phyloP scores from a whole-genome alignment of 352 stramenopile genomes.

The Thalassiosira mediterranea region DNA sequence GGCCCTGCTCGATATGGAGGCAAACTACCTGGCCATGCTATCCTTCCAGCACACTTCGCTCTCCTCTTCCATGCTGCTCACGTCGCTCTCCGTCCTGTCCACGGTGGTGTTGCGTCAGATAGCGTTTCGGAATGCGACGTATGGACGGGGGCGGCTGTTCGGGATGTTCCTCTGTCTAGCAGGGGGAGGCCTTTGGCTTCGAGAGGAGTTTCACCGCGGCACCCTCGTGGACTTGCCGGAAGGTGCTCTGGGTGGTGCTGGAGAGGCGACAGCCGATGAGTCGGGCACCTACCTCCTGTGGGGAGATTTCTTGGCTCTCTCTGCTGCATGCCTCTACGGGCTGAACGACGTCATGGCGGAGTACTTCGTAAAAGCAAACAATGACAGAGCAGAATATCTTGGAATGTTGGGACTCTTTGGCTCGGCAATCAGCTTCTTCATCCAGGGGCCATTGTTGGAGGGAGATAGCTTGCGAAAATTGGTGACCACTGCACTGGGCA shows the following conservation, averaged over 20 bases:
- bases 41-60: conserved; percentile 96
- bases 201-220: conserved; percentile 91
- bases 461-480: conserved; percentile 54
- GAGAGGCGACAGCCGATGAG: too few relatives aligned
- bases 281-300: conserved; percentile 20
- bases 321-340: conserved; percentile 66
- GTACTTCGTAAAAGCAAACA: conserved; percentile 80
- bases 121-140: conserved; percentile 82
- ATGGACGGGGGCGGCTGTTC: conserved; percentile 47
- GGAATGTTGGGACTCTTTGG: conserved; percentile 93
- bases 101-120: conserved; percentile 92
- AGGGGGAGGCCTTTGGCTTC: conserved; percentile 90
- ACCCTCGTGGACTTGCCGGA: too few relatives aligned
- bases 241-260: too few relatives aligned
- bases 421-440: conserved; percentile 85
- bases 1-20: conserved; percentile 93
- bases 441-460: conserved; percentile 90
- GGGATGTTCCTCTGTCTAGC: conserved; percentile 92
- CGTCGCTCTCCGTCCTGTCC: conserved; percentile 94
- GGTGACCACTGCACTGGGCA: conserved; percentile 76
- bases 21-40: conserved; percentile 94
- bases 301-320: conserved; percentile 72
- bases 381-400: conserved; percentile 91
- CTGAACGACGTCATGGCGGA: conserved; percentile 77
- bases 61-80: conserved; percentile 94